A percentile compares a stretch with the other conserved stretches of the same genome.
These are phyloP conservation scores for Arachnomyces sp. DNA, from an alignment of 2,329 filamentous ascomycete species.

Conservation along the genomic window DNA sequence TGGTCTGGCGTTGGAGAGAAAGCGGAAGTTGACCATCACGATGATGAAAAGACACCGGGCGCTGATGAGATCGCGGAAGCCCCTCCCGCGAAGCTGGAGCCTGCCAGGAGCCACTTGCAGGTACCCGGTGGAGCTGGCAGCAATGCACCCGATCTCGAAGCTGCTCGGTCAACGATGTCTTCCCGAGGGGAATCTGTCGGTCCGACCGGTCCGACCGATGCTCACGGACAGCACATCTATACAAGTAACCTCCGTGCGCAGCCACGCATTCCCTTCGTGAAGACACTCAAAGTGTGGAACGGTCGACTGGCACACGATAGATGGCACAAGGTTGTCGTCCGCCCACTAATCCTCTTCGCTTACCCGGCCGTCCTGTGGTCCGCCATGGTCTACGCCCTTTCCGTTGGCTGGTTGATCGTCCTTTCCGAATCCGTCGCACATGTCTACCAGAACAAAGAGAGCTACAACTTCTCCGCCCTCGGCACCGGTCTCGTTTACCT, in stretches of 20 bases:
- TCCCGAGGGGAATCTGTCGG: conserved; percentile 27
- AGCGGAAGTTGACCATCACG: conserved; percentile 15
- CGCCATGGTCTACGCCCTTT: conserved; percentile 73
- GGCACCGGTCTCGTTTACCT: conserved; percentile 83
- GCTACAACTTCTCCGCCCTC: conserved; percentile 74
- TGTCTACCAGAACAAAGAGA: conserved; percentile 62
- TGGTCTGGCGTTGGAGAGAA: conserved; percentile 4
- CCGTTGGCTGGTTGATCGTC: conserved; percentile 91
- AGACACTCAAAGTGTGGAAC: conserved; percentile 69
- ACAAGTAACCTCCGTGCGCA: conserved; percentile 61
- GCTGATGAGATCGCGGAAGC: background rate
- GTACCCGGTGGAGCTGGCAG: background rate
- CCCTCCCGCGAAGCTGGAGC: too few species aligned
- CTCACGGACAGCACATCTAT: conserved; percentile 51
- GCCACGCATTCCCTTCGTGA: conserved; percentile 62
- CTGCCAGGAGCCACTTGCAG: too few species aligned
- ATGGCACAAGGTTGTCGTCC: conserved; percentile 68
- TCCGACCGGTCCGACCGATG: conserved; percentile 18
- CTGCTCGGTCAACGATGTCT: conserved; percentile 14
- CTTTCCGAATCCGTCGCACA: conserved; percentile 78
- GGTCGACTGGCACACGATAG: conserved; percentile 70
- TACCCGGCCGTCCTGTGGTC: conserved; percentile 92
- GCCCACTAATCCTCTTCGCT: conserved; percentile 77
- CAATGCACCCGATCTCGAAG: conserved; percentile 22
- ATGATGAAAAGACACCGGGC: conserved; percentile 1